phyloP scores from a whole-genome alignment of 2,329 filamentous ascomycete species.

The Neopestalotiopsis rosae region DNA sequence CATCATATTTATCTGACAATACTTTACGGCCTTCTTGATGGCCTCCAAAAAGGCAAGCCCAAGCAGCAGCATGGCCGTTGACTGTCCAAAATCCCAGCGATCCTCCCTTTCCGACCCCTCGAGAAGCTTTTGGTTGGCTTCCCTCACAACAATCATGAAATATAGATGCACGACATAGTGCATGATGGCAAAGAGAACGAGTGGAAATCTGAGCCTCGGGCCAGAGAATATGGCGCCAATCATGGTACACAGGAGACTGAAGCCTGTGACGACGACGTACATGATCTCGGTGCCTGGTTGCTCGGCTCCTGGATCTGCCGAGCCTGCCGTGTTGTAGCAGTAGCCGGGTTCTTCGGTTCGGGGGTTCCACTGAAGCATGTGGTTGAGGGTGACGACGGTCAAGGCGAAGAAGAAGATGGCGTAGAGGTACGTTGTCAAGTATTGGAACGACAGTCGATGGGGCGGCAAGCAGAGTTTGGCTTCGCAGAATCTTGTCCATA shows the following conservation, averaged over 20 bases:
- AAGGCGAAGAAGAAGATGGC: slow-evolving; percentile 31
- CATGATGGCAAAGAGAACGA: slow-evolving; percentile 32
- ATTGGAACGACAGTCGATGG: slow-evolving; percentile 25
- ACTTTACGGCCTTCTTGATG: not conserved
- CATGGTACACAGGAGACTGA: slow-evolving; percentile 28
- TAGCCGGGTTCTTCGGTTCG: slow-evolving; percentile 25
- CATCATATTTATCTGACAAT: slow-evolving; percentile 5
- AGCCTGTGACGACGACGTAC: slow-evolving; percentile 28
- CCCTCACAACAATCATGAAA: slow-evolving; percentile 36
- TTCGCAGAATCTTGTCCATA: slow-evolving; percentile 20
- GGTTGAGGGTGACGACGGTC: slow-evolving; percentile 31
- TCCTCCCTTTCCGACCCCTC: slow-evolving; percentile 33
- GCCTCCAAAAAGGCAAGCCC: slow-evolving; percentile 24
- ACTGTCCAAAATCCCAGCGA: slow-evolving; percentile 39
- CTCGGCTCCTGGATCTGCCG: slow-evolving; percentile 21
- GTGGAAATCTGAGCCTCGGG: slow-evolving; percentile 23
- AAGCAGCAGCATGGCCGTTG: slow-evolving; percentile 34
- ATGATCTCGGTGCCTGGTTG: slow-evolving; percentile 32
- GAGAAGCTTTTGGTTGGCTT: slow-evolving; percentile 34
- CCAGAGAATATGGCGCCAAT: slow-evolving; percentile 26
- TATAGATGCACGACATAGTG: slow-evolving; percentile 40
- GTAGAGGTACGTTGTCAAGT: slow-evolving; percentile 34
- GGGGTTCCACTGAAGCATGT: slow-evolving; percentile 29
- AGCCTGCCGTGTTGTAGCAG: slow-evolving; percentile 32
- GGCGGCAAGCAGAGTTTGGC: slow-evolving; percentile 16